phyloP scores from a whole-genome alignment of 2,329 filamentous ascomycete genomes.

The Parastagonospora avenae region DNA sequence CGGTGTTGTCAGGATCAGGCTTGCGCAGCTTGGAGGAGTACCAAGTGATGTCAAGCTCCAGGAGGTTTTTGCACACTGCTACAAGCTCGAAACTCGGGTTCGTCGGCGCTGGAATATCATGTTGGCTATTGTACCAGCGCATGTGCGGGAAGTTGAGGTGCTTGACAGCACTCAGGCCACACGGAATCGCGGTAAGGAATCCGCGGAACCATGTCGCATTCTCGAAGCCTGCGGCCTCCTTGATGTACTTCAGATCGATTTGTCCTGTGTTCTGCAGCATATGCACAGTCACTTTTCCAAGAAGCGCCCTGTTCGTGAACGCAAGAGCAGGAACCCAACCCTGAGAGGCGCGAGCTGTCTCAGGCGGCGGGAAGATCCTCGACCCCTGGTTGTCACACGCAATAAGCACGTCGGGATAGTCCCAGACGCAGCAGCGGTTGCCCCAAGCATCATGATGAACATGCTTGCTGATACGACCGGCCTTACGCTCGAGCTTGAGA shows the following conservation, averaged over 20 bases:
- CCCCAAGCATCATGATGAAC: neutral
- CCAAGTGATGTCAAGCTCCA: neutral
- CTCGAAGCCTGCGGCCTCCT: neutral
- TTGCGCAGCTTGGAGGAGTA: neutral
- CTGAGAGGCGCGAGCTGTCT: neutral
- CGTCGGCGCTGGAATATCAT: neutral
- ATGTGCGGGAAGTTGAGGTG: conserved; percentile 8
- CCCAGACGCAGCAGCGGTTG: conserved; percentile 2
- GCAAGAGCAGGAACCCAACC: conserved; percentile 1
- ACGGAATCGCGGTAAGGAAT: conserved; percentile 1
- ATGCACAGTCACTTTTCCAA: neutral
- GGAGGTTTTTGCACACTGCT: neutral
- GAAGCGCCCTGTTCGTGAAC: neutral
- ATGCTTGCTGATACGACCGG: neutral
- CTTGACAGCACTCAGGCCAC: neutral
- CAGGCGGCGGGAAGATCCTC: neutral
- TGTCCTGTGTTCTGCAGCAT: conserved; percentile 1
- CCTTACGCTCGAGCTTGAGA: neutral
- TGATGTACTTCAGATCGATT: conserved; percentile 3
- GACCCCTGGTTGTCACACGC: conserved; percentile 1
- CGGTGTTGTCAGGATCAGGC: neutral
- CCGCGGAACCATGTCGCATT: conserved; percentile 8
- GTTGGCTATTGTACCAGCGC: conserved; percentile 2
- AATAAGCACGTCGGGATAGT: neutral
- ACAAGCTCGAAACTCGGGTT: conserved; percentile 3